Evolutionary conservation across 2,329 filamentous ascomycete genomes (phyloP).

Genomic region (Diaporthe longicolla): DNA sequence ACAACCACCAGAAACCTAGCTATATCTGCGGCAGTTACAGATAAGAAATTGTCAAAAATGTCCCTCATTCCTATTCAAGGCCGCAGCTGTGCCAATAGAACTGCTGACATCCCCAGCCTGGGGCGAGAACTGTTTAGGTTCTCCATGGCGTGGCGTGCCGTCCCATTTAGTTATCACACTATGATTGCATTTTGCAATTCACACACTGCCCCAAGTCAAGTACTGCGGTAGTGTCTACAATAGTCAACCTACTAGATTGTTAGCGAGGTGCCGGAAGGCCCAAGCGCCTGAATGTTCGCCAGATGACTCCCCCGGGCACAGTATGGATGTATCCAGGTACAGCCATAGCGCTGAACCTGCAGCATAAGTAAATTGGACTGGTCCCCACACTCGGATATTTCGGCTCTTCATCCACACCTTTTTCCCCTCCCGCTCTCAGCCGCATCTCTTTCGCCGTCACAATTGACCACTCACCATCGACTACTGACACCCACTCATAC

Average conservation of each 20-base stretch:
- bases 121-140: too few relatives aligned
- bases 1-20: too few relatives aligned
- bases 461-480: background rate
- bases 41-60: too few relatives aligned
- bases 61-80: too few relatives aligned
- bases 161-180: too few relatives aligned
- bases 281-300: slow-evolving; percentile 1
- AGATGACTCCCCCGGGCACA: slow-evolving; percentile 14
- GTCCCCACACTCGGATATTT: background rate
- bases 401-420: background rate
- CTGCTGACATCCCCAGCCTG: too few relatives aligned
- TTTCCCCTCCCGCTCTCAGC: too few relatives aligned
- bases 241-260: background rate
- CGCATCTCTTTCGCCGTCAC: background rate
- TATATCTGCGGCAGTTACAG: too few relatives aligned
- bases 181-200: background rate
- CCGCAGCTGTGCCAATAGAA: too few relatives aligned
- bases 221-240: background rate
- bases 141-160: too few relatives aligned
- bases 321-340: background rate
- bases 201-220: background rate
- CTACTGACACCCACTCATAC: background rate
- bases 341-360: background rate
- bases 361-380: background rate
- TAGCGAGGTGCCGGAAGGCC: slow-evolving; percentile 2